Evolutionary conservation across 805 yeast genomes (phyloP).

Genomic region (Ogataea pini): DNA sequence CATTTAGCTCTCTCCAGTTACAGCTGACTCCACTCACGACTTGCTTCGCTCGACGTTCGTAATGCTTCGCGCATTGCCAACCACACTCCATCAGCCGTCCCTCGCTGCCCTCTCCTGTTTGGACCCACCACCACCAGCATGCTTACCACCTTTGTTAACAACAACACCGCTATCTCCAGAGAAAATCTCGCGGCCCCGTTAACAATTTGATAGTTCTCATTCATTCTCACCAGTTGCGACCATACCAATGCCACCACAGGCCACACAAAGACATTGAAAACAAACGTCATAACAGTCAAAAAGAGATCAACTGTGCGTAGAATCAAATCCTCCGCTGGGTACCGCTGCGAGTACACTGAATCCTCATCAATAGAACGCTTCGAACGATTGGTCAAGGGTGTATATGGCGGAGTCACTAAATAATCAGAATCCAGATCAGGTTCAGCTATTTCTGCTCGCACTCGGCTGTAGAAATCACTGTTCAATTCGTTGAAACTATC

Average conservation of each 20-base stretch:
- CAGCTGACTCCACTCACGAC: background rate
- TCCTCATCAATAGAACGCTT: no score
- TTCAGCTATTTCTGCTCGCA: constrained; percentile 1
- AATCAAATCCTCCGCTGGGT: constrained; percentile 3
- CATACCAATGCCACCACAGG: constrained; percentile 7
- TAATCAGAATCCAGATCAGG: background rate
- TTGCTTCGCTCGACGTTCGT: background rate
- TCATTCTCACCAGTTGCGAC: constrained; percentile 9
- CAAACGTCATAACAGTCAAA: background rate
- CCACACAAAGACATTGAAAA: background rate
- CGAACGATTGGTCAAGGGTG: background rate
- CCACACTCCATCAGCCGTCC: background rate
- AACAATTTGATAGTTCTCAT: constrained; percentile 12
- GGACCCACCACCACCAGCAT: background rate
- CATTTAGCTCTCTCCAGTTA: no score
- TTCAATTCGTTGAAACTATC: constrained; percentile 1
- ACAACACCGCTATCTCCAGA: background rate
- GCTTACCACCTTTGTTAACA: constrained; percentile 2
- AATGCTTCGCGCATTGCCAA: background rate
- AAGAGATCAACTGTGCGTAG: constrained; percentile 5
- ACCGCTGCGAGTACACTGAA: background rate
- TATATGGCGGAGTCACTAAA: background rate
- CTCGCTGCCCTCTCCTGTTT: background rate
- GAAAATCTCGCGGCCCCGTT: background rate
- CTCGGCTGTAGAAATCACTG: constrained; percentile 1